phyloP scores from a whole-genome alignment of 225 moss, liverwort and hornwort genomes.

The Polytrichum formosum region DNA sequence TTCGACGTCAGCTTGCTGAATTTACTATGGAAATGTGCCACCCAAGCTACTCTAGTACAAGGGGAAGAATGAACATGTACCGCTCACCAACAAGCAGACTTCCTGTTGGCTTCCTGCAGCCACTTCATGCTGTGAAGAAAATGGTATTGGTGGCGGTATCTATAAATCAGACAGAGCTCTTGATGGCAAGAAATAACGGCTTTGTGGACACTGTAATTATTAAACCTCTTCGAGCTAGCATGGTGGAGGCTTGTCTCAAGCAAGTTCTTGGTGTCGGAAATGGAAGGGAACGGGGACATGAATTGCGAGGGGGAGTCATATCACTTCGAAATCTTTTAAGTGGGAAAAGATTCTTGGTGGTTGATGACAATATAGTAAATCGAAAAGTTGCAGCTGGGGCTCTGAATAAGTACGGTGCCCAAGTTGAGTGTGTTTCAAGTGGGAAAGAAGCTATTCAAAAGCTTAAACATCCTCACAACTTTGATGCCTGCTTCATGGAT shows the following conservation, averaged over 20 bases:
- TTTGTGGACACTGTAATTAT: conserved; percentile 57
- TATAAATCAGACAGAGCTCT: conserved; percentile 43
- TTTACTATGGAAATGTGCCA: conserved; percentile 25
- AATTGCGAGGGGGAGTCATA: conserved; percentile 27
- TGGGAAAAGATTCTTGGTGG: conserved; percentile 56
- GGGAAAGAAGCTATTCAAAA: conserved; percentile 56
- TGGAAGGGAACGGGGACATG: conserved; percentile 42
- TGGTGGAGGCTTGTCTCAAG: conserved; percentile 59
- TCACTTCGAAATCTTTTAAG: conserved; percentile 60
- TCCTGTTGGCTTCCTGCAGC: conserved; percentile 34
- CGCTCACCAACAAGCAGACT: conserved; percentile 40
- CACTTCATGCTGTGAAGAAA: conserved; percentile 25
- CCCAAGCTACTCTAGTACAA: conserved; percentile 30
- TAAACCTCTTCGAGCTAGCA: conserved; percentile 71
- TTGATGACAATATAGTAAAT: conserved; percentile 68
- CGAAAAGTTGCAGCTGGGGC: conserved; percentile 65
- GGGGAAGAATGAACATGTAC: conserved; percentile 30
- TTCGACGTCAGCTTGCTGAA: conserved; percentile 39
- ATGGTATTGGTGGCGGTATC: conserved; percentile 63
- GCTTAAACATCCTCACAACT: conserved; percentile 57
- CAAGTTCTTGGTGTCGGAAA: conserved; percentile 57
- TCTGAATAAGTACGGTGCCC: conserved; percentile 56
- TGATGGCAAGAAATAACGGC: conserved; percentile 49
- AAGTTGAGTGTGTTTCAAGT: conserved; percentile 63
- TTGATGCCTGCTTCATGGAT: conserved; percentile 76